phyloP scores from a whole-genome alignment of 805 yeast genomes.

The Ogataea parapolymorpha region DNA sequence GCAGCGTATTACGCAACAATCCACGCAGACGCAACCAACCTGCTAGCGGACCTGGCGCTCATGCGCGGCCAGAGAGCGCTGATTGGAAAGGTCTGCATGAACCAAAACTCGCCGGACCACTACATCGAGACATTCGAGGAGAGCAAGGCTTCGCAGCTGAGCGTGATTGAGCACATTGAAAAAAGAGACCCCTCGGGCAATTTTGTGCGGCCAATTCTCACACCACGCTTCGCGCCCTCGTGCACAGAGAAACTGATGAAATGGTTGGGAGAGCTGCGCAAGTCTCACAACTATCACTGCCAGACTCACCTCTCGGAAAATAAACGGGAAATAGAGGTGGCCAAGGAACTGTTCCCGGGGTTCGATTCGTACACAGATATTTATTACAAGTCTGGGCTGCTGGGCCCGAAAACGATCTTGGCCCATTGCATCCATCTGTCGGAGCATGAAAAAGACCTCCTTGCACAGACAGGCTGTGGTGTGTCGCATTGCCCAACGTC shows the following conservation, averaged over 20 bases:
- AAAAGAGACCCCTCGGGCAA: slow-evolving; percentile 51
- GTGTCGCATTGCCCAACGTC: slow-evolving; percentile 93
- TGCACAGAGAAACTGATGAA: slow-evolving; percentile 64
- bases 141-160: slow-evolving; percentile 50
- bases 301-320: slow-evolving; percentile 95
- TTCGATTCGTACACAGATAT: slow-evolving; percentile 69
- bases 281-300: slow-evolving; percentile 51
- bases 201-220: slow-evolving; percentile 67
- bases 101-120: slow-evolving; percentile 71
- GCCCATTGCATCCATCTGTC: slow-evolving; percentile 87
- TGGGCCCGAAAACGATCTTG: slow-evolving; percentile 65
- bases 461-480: slow-evolving; percentile 58
- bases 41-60: slow-evolving; percentile 70
- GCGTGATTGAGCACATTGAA: slow-evolving; percentile 55
- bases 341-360: slow-evolving; percentile 67
- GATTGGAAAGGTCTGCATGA: slow-evolving; percentile 94
- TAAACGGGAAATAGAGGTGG: slow-evolving; percentile 69
- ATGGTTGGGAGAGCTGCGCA: slow-evolving; percentile 60
- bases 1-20: slow-evolving; percentile 91
- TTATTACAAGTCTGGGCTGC: slow-evolving; percentile 59
- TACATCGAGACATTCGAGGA: slow-evolving; percentile 56
- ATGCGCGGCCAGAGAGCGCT: slow-evolving; percentile 78
- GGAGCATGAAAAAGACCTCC: slow-evolving; percentile 57
- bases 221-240: slow-evolving; percentile 93
- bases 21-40: slow-evolving; percentile 69